Conservation (phyloP, 2,329 filamentous ascomycete species). For the Hypocrella siamensis region DNA sequence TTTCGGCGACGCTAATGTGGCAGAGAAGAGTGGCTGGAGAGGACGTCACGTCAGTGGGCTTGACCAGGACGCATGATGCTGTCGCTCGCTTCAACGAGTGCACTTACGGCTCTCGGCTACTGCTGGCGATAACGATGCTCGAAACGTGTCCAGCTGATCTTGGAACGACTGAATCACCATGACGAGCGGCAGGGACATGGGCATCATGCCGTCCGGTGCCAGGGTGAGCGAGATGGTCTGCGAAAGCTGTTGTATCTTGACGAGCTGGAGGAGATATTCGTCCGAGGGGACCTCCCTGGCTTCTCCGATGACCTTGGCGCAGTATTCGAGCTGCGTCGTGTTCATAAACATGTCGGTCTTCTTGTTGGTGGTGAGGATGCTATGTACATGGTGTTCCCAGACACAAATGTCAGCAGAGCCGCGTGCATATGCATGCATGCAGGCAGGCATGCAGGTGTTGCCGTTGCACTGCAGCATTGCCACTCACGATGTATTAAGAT, state of each 20-base stretch:
- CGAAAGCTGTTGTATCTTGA: constrained; percentile 30
- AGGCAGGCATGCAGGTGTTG: no score
- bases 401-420: no score
- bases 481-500: constrained; percentile 30
- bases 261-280: constrained; percentile 25
- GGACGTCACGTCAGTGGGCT: background rate
- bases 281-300: constrained; percentile 27
- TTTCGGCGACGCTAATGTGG: constrained; percentile 27
- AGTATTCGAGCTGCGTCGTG: constrained; percentile 25
- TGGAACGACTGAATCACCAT: constrained; percentile 27
- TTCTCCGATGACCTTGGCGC: constrained; percentile 25
- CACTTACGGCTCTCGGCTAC: constrained; percentile 19
- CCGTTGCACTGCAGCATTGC: no score
- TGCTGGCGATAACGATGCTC: constrained; percentile 17
- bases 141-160: constrained; percentile 25
- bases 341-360: constrained; percentile 31
- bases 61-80: background rate
- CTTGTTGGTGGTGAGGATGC: constrained; percentile 29
- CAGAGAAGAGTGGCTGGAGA: constrained; percentile 20
- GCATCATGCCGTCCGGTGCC: constrained; percentile 12
- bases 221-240: constrained; percentile 29
- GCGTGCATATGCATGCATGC: no score
- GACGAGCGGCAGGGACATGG: constrained; percentile 21
- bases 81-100: no score
- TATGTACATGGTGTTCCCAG: constrained; percentile 6